phyloP scores from a whole-genome alignment of 768 basidiomycete species.

The Hericium erinaceus region DNA sequence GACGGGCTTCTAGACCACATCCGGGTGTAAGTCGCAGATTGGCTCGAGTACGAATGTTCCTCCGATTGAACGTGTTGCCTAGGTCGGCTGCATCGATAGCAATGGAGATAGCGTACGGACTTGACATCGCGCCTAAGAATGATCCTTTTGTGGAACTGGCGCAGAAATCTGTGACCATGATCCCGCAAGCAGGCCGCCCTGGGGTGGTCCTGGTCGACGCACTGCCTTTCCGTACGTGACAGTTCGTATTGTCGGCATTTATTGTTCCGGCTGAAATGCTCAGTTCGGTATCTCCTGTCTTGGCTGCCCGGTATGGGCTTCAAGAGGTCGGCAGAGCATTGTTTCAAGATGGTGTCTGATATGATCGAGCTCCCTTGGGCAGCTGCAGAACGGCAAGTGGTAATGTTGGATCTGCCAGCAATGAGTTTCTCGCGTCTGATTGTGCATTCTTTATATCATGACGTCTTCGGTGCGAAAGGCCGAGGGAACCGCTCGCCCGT shows the following conservation, averaged over 20 bases:
- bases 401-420: neutral
- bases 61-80: neutral
- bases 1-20: neutral
- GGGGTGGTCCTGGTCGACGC: neutral
- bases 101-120: neutral
- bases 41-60: neutral
- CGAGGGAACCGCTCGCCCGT: neutral
- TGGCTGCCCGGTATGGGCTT: neutral
- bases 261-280: neutral
- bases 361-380: neutral
- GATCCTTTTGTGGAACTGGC: neutral
- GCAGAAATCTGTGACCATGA: neutral
- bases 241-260: neutral
- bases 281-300: neutral
- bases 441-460: neutral
- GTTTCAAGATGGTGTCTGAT: neutral
- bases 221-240: neutral
- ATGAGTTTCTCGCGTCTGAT: too few species aligned
- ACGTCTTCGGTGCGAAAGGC: neutral
- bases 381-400: neutral
- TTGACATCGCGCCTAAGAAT: neutral
- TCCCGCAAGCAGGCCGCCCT: neutral
- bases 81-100: neutral
- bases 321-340: neutral
- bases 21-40: neutral